Evolutionary conservation across 163 green algal species (phyloP), one percentile per base, ranked within the genome.

Genomic region (Coccomyxa subellipsoidea): DNA sequence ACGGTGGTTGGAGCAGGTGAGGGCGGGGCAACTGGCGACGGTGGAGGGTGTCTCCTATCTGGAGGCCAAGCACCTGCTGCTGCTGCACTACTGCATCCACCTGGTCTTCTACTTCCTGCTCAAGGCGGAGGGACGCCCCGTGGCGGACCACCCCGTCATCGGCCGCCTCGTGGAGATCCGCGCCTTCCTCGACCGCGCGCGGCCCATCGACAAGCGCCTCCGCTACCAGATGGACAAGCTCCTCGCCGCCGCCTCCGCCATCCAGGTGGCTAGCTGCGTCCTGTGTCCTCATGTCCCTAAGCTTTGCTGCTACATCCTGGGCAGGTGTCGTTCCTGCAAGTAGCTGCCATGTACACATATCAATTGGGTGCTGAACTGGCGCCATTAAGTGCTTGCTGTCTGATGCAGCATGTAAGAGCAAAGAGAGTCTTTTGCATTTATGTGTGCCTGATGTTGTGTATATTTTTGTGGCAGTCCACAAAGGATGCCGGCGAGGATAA

Each of bases 51-150:
- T 99, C 72, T 93, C 78, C 69, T 99, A 98, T 88, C 90, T 99
- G 81, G 97, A 99, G 87, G 96, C 95, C 18, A 99, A 99, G 92
- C 92, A 99, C 90, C 82, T 98, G 81, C 92, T 99, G 86, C 92
- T 99, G 88, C 90, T 98, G 85, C 88, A 95, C 79, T 99, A 99
- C 90, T 97, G 91, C 89, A 85, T 88, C 25, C 91, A 92, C 89
- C 95, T 99, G 81, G 89, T 97, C 10, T 98, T 98, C 85, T 99
- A 98, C 92, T 82, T 99, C 39, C 89, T 99, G 88, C 91, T 99
- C 34, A 97, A 97, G 84, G 90, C 94, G 8, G 96, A 99, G 90
- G 96, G 96, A 0, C 82, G 88, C 31, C 87, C 91, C 0, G 95
- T 99, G 79, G 85, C 87, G 35, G 91, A 95, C 73, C 97, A 99